A percentile compares a stretch with the other conserved stretches of the same genome.
Evolutionary conservation across 176 grass and related monocot genomes (phyloP).

Genomic region (Aegilops tauschii): DNA sequence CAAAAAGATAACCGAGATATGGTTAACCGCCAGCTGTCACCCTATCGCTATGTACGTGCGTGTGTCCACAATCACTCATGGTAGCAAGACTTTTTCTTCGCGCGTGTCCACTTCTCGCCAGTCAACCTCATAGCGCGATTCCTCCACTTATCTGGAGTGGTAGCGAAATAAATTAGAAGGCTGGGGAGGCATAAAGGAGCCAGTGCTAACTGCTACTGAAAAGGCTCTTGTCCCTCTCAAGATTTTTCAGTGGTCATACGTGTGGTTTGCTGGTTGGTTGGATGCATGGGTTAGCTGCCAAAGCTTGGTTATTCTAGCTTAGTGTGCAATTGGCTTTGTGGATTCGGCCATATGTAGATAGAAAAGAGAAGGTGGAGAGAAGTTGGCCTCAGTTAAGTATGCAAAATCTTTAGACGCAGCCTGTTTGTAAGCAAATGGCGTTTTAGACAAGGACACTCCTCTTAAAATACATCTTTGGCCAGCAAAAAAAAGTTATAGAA

Average conservation of each 20-base stretch:
- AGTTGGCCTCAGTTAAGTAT: neutral
- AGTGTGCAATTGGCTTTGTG: neutral
- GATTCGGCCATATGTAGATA: neutral
- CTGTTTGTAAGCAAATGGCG: too few relatives aligned
- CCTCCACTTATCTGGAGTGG: slow-evolving; percentile 34
- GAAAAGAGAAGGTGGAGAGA: neutral
- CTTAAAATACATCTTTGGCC: neutral
- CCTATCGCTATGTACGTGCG: neutral
- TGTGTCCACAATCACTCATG: neutral
- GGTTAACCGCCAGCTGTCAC: slow-evolving; percentile 38
- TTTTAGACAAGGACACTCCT: neutral
- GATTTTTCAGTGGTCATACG: slow-evolving; percentile 15
- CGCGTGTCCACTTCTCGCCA: neutral
- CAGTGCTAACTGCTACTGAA: neutral
- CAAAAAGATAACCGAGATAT: slow-evolving; percentile 12
- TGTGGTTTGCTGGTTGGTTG: slow-evolving; percentile 17
- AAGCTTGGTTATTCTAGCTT: neutral
- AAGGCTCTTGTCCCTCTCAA: slow-evolving; percentile 17
- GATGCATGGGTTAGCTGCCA: neutral
- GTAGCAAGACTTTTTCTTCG: neutral
- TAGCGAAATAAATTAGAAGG: neutral
- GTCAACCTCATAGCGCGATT: slow-evolving; percentile 34
- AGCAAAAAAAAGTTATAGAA: neutral
- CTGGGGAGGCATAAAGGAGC: neutral
- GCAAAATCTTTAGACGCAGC: neutral